Evolutionary conservation across 768 basidiomycete species (phyloP).

Genomic region (Boletus rubroflammeus): DNA sequence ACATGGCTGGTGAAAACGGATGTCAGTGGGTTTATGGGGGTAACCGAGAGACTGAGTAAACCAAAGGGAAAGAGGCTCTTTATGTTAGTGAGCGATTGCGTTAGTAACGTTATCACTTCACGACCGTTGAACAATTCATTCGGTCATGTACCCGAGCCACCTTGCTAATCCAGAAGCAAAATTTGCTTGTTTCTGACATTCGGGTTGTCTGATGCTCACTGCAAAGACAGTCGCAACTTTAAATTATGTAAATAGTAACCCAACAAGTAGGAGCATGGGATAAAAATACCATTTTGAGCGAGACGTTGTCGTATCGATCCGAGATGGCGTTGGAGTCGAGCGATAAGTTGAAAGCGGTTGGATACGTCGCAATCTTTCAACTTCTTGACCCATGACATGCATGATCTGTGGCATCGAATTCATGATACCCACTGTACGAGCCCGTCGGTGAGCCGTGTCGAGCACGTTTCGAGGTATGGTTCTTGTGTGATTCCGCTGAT

Average conservation of each 20-base stretch:
- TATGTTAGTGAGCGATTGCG: too few species aligned
- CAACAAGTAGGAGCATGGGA: slow-evolving; percentile 9
- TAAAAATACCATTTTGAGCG: not conserved
- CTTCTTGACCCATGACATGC: slow-evolving; percentile 21
- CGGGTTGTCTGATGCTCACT: too few species aligned
- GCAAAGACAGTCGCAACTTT: too few species aligned
- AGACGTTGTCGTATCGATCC: slow-evolving; percentile 25
- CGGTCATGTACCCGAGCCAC: too few species aligned
- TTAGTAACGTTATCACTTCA: too few species aligned
- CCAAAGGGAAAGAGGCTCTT: too few species aligned
- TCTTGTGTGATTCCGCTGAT: slow-evolving; percentile 6
- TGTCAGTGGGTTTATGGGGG: too few species aligned
- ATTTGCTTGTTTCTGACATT: too few species aligned
- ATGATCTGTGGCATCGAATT: slow-evolving; percentile 12
- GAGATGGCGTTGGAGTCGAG: slow-evolving; percentile 7
- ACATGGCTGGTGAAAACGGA: slow-evolving; percentile 3
- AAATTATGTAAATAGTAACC: too few species aligned
- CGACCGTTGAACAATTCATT: too few species aligned
- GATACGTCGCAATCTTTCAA: not conserved
- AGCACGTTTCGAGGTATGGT: slow-evolving; percentile 12
- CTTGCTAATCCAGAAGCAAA: too few species aligned
- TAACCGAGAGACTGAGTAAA: too few species aligned
- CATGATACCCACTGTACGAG: slow-evolving; percentile 1
- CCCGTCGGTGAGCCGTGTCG: slow-evolving; percentile 8
- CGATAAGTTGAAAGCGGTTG: slow-evolving; percentile 22